These are phyloP conservation scores for Acanthamoeba divionensis DNA, from an alignment of 208 protist genomes.

Conservation along the genomic window DNA sequence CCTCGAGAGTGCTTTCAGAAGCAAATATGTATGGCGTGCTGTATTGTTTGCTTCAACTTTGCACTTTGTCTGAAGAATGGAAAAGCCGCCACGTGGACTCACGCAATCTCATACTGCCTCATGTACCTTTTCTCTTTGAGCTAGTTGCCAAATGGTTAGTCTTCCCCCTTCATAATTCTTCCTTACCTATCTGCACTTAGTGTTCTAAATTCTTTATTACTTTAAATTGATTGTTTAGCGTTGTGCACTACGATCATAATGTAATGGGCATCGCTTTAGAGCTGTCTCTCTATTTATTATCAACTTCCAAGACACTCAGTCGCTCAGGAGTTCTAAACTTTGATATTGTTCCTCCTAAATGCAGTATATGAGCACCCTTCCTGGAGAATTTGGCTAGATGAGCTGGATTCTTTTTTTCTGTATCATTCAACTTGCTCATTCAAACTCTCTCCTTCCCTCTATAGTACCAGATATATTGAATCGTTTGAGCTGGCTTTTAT, in stretches of 20 bases:
- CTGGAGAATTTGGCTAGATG: no score
- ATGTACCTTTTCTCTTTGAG: neutral
- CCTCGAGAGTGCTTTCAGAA: no score
- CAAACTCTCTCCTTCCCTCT: neutral
- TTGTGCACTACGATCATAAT: constrained; percentile 34
- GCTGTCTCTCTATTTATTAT: neutral
- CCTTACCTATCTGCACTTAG: neutral
- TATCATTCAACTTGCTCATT: neutral
- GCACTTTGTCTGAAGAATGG: constrained; percentile 22
- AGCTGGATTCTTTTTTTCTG: neutral
- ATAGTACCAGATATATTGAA: constrained; percentile 17
- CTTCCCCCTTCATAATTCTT: neutral
- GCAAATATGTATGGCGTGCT: neutral
- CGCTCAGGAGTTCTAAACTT: neutral
- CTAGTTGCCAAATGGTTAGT: constrained; percentile 3
- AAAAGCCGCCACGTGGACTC: neutral
- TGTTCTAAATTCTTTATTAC: no score
- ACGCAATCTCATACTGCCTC: constrained; percentile 33
- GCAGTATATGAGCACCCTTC: neutral
- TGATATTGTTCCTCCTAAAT: neutral
- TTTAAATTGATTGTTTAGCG: no score
- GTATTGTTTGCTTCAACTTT: constrained; percentile 13
- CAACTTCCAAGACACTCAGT: neutral
- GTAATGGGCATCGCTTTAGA: constrained; percentile 27
- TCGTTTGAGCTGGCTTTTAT: neutral